A percentile compares a stretch with the other conserved stretches of the same genome.
These are phyloP conservation scores for Talaromyces sp. DNA, from an alignment of 2,329 filamentous ascomycete genomes.

Conservation along the genomic window DNA sequence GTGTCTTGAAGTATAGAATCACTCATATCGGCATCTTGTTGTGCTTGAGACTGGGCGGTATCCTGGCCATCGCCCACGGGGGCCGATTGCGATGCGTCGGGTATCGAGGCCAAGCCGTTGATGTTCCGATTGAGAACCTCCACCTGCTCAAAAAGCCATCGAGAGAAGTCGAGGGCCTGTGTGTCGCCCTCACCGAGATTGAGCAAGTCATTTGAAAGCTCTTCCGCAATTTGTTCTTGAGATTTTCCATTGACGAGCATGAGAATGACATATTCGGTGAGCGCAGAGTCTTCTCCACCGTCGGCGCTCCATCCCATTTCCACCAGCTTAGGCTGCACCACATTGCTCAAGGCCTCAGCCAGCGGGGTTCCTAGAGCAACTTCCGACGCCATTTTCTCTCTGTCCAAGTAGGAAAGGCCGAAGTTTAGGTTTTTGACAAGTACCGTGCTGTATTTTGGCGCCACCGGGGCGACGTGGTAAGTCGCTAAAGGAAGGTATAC, in stretches of 20 bases:
- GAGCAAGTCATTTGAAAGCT: conserved; percentile 83
- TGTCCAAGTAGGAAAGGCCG: not conserved
- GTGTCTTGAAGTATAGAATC: conserved; percentile 42
- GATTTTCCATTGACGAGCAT: conserved; percentile 97
- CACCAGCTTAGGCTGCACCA: conserved; percentile 84
- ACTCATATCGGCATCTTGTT: conserved; percentile 70
- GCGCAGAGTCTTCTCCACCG: conserved; percentile 72
- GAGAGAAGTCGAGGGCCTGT: conserved; percentile 75
- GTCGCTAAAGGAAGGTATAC: not conserved
- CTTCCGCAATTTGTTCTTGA: conserved; percentile 79
- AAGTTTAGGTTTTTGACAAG: not conserved
- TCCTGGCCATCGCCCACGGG: conserved; percentile 32
- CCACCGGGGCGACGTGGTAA: not conserved
- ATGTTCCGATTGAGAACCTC: conserved; percentile 61
- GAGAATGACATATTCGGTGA: conserved; percentile 93
- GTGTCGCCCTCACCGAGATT: conserved; percentile 77
- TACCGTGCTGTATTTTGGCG: not conserved
- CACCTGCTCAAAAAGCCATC: conserved; percentile 91
- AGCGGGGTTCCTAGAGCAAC: conserved; percentile 74
- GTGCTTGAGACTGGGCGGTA: conserved; percentile 28
- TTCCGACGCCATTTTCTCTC: conserved; percentile 65
- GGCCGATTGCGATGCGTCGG: conserved; percentile 24
- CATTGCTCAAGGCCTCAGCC: conserved; percentile 74
- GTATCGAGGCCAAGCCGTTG: conserved; percentile 44
- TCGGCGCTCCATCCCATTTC: conserved; percentile 89